Evolutionary conservation across 1,139 yeast genomes (phyloP).

Genomic region (Komagataea norvegica): DNA sequence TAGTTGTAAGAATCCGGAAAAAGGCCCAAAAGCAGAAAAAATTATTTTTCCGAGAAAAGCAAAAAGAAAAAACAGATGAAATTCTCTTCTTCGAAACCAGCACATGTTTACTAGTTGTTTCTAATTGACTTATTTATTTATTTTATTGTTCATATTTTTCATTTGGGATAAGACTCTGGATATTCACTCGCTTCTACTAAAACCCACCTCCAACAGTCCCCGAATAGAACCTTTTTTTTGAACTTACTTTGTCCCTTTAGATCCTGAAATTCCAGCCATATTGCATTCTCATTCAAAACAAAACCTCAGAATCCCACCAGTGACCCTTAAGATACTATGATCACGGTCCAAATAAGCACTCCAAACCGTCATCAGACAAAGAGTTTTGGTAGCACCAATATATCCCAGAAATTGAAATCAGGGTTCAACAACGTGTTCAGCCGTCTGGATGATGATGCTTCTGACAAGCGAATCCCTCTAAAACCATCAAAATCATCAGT

Average conservation of each 20-base stretch:
- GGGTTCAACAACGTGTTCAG: background rate
- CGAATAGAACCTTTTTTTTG: background rate
- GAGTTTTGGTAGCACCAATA: constrained; percentile 13
- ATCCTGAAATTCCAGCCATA: background rate
- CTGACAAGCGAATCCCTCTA: constrained; percentile 12
- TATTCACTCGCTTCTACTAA: constrained; percentile 3
- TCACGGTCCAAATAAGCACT: constrained; percentile 23
- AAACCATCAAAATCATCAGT: constrained; percentile 26
- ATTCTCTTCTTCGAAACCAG: too few relatives aligned
- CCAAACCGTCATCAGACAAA: constrained; percentile 14
- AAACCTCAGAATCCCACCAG: too few relatives aligned
- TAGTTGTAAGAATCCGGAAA: too few relatives aligned
- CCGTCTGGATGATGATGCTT: background rate
- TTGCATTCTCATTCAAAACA: background rate
- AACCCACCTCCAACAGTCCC: background rate
- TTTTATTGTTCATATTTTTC: too few relatives aligned
- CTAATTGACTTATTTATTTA: too few relatives aligned
- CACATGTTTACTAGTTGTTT: too few relatives aligned
- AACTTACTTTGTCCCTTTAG: background rate
- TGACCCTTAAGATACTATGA: too few relatives aligned
- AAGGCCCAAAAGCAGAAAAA: too few relatives aligned
- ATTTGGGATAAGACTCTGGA: background rate
- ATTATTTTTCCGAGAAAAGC: too few relatives aligned
- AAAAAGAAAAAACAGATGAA: too few relatives aligned
- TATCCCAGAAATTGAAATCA: constrained; percentile 13